Percentiles rank a stretch among this genome's conserved stretches.
These are phyloP conservation scores for Solanum pinnatisectum DNA, from an alignment of 257 asterid genomes.

Conservation along the genomic window DNA sequence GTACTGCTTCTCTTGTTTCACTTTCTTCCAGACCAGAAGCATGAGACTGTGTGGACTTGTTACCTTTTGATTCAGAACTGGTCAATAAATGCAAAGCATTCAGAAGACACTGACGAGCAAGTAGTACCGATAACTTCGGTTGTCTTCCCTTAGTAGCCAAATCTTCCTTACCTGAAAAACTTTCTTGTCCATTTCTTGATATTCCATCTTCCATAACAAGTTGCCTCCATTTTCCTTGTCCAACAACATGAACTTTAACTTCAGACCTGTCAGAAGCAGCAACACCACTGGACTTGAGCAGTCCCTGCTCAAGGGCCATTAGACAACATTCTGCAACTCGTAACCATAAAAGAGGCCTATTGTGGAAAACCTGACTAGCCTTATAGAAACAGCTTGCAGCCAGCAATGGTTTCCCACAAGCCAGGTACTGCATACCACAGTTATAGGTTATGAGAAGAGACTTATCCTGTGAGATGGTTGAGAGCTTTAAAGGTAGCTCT, in stretches of 20 bases:
- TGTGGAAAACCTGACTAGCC: conserved; percentile 47
- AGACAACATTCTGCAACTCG: conserved; percentile 86
- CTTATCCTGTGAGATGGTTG: conserved; percentile 55
- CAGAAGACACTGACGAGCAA: conserved; percentile 65
- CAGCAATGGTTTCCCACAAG: conserved; percentile 66
- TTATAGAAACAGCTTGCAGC: conserved; percentile 72
- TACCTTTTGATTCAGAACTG: conserved; percentile 27
- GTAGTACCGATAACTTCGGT: conserved; percentile 41
- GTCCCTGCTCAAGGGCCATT: conserved; percentile 71
- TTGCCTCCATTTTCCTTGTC: conserved; percentile 92
- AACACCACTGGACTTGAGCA: conserved; percentile 31
- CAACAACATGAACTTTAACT: conserved; percentile 48
- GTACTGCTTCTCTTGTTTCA: conserved; percentile 31
- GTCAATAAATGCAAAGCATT: conserved; percentile 63
- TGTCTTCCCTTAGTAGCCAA: conserved; percentile 26
- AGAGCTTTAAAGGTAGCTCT: conserved; percentile 57
- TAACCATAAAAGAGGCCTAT: conserved; percentile 76
- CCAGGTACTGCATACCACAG: conserved; percentile 66
- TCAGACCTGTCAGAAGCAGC: conserved; percentile 28
- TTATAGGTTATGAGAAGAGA: conserved; percentile 57
- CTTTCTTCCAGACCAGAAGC: conserved; percentile 25
- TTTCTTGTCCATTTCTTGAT: conserved; percentile 18
- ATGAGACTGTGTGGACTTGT: conserved; percentile 16
- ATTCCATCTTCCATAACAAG: conserved; percentile 37
- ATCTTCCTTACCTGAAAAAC: conserved; percentile 19